A percentile compares a stretch with the other conserved stretches of the same genome.
Evolutionary conservation across 176 grass and related monocot species (phyloP).

Genomic region (Aegilops speltoides): DNA sequence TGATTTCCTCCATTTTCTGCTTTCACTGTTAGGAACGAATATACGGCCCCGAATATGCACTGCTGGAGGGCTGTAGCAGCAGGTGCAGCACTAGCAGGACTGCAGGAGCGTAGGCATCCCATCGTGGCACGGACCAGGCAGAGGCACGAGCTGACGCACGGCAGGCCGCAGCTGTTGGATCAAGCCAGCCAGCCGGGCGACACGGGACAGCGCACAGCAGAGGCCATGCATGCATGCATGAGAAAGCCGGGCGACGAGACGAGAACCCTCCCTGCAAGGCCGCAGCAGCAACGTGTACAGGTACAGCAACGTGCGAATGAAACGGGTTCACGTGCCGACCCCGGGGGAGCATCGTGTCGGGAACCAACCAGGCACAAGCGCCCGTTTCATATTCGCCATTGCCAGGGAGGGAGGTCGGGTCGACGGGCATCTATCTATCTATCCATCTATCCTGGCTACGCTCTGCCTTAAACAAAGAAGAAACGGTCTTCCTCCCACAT

Average conservation of each 20-base stretch:
- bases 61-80: too few species aligned
- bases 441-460: background rate
- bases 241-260: background rate
- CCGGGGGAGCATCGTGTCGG: slow-evolving; percentile 34
- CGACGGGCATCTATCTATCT: background rate
- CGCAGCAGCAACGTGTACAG: background rate
- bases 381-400: slow-evolving; percentile 6
- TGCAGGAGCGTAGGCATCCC: too few species aligned
- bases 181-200: background rate
- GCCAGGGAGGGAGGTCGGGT: background rate
- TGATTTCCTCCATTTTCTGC: too few species aligned
- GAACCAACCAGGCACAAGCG: slow-evolving; percentile 22
- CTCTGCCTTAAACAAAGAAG: slow-evolving; percentile 8
- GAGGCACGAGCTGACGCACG: background rate
- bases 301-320: background rate
- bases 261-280: background rate
- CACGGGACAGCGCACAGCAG: background rate
- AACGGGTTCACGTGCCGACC: background rate
- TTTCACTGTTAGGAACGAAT: too few species aligned
- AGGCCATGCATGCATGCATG: background rate
- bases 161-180: background rate
- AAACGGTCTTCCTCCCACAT: background rate
- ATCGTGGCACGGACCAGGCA: background rate
- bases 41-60: too few species aligned
- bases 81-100: too few species aligned